Base-by-base conservation (phyloP, 306 rosid species). In the Casuarina cunninghamiana region DNA sequence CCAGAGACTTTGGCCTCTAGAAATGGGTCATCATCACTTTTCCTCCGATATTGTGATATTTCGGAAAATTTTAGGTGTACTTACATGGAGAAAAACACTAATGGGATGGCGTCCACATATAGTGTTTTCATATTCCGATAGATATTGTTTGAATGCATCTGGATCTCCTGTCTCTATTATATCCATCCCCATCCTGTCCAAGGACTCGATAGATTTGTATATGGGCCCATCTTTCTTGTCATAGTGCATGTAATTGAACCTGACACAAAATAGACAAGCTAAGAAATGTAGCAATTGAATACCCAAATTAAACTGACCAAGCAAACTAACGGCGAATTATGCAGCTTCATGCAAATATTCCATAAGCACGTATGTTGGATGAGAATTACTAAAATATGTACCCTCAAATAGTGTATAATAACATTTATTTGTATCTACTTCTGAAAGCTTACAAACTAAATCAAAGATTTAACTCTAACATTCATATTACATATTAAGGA, bases 81-180 rank as follows among this genome's bases (percentile, higher is more conserved):
- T 91, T 86, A 96, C 99, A 83, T 96, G 98, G 73, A 96, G 97
- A 82, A 93, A 96, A 85, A 96, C 94, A 45, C 99, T 85, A 44
- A 96, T 96, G 32, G 99, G 97, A 81, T 96, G 98, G 66, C 97
- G 96, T 74, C 99, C 99, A 74, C 99, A 96, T 69, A 96, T 96
- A 78, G 98, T 96, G 84, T 96, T 93, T 45, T 91, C 94, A 80
- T 86, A 96, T 71, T 96, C 89, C 37, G 5, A 39, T 66, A 90
- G 86, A 88, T 96, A 96, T 44, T 83, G 73, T 78, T 91, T 96
- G 91, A 96, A 96, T 63, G 89, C 91, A 82, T 89, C 97, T 53
- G 99, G 92, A 81, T 93, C 92, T 74, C 99, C 98, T 8, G 93
- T 83, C 90, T 96, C 99, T 68, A 96, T 96, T 78, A 90, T 89